Evolutionary conservation across 2,329 filamentous ascomycete species (phyloP), one percentile per base, ranked within the genome.

Genomic region (Chaetomiaceae sp.): DNA sequence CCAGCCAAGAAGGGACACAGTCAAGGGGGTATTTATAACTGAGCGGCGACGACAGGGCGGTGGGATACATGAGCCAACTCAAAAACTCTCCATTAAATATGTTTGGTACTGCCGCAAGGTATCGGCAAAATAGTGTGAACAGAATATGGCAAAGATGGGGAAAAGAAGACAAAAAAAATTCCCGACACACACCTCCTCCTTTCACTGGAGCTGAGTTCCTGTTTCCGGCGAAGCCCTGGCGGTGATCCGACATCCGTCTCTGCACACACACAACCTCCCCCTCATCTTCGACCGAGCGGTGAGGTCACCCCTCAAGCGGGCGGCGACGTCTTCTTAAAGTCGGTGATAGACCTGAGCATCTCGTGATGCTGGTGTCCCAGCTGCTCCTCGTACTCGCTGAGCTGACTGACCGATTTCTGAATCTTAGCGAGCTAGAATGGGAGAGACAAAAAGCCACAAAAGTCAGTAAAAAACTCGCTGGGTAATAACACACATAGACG

Each of bases 361-460:
- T 56, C 53, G 22, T 51, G 55, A 43, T 68, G 68, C 50, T 63
- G 61, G n/a, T 63, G 61, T 12, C 57, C 58, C 51, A 68, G 52
- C 23, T 67, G 64, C 17, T 67, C 57, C 44, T 66, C 63, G 19
- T 66, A 61, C 27, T 66, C 66, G 39, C 57, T 47, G 27, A 69
- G 62, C 37, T 65, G 63, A 27, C 59, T 59, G 23, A 65, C 57
- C 4, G 58, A 64, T 22, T 62, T 59, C 4, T 63, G 60, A 12
- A 63, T 62, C 52, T 65, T 70, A 67, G 63, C 62, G 46, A 70
- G 59, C 68, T 70, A 52, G 39, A 51, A 27, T 3, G 14, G 25
- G 9, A 9, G 25, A 31, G 27, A 31, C 27, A 31, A 39, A 17
- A 12, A 22, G 43, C 23, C 25, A 49, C 38, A 31, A 42, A 51